Conservation (phyloP, 495 filamentous ascomycete genomes). For the Trichoderma erinaceum region DNA sequence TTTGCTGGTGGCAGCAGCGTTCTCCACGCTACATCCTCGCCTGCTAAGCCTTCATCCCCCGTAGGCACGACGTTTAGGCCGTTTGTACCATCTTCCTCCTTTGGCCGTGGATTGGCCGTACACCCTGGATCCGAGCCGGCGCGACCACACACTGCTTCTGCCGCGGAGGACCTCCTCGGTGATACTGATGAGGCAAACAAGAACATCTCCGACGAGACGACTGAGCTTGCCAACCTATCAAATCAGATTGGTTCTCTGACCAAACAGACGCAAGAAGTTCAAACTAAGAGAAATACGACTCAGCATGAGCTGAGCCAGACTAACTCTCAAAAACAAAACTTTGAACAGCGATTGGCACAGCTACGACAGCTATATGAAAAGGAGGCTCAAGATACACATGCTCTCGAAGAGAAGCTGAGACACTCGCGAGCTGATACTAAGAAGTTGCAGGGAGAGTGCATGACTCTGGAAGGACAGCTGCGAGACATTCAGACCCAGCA, state of each 20-base stretch:
- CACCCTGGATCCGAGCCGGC: conserved; percentile 70
- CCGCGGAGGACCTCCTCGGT: conserved; percentile 85
- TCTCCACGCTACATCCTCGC: conserved; percentile 43
- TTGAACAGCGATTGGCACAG: conserved; percentile 79
- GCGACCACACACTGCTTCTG: conserved; percentile 50
- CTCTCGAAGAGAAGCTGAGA: conserved; percentile 74
- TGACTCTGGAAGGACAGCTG: conserved; percentile 70
- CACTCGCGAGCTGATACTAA: conserved; percentile 70
- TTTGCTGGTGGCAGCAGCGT: conserved; percentile 47
- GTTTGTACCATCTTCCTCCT: conserved; percentile 84
- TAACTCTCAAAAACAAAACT: conserved; percentile 79
- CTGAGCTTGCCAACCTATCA: conserved; percentile 91
- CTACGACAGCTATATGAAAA: conserved; percentile 85
- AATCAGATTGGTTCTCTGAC: conserved; percentile 87
- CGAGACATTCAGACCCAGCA: conserved; percentile 84
- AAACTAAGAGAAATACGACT: conserved; percentile 66
- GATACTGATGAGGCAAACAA: conserved; percentile 88
- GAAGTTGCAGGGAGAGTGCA: conserved; percentile 74
- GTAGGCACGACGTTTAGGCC: conserved; percentile 65
- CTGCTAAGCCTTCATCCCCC: conserved; percentile 41
- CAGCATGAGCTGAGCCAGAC: conserved; percentile 75
- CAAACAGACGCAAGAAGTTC: conserved; percentile 89
- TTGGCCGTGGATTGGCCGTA: conserved; percentile 74
- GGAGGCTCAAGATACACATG: conserved; percentile 78
- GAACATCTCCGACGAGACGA: conserved; percentile 78